Evolutionary conservation across 805 yeast species (phyloP).

Genomic region (Myxozyma sirexii): DNA sequence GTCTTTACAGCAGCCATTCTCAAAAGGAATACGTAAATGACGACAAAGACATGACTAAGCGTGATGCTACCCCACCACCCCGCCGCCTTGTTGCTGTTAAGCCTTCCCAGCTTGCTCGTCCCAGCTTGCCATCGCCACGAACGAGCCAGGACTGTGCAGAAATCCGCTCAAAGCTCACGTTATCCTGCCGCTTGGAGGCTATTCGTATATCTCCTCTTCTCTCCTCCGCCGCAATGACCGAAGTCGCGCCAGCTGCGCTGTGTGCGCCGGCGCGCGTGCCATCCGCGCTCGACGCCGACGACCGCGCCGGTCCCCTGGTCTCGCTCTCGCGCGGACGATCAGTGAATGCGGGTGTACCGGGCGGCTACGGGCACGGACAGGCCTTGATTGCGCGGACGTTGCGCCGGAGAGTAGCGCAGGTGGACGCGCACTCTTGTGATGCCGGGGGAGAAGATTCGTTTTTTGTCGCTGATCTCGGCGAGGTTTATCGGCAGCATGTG

Average conservation of each 20-base stretch:
- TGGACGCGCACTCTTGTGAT: constrained; percentile 58
- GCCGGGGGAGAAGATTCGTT: constrained; percentile 85
- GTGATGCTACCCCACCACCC: too few species aligned
- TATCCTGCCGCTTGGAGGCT: too few species aligned
- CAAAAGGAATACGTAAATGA: too few species aligned
- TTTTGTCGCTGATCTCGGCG: constrained; percentile 82
- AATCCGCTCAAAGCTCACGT: too few species aligned
- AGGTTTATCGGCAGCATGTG: constrained; percentile 60
- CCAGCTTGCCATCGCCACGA: too few species aligned
- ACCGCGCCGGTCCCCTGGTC: background rate
- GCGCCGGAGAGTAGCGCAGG: too few species aligned
- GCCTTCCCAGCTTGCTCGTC: background rate
- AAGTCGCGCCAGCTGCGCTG: constrained; percentile 31
- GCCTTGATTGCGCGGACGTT: constrained; percentile 11
- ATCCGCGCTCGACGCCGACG: background rate
- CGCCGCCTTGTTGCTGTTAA: too few species aligned
- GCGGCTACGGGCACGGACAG: constrained; percentile 19
- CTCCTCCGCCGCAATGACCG: constrained; percentile 20
- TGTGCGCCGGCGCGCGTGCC: constrained; percentile 31
- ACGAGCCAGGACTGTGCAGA: too few species aligned
- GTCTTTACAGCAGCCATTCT: too few species aligned
- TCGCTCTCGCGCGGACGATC: background rate
- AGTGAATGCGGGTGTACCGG: constrained; percentile 2
- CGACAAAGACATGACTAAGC: too few species aligned
- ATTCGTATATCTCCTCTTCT: background rate